These are phyloP conservation scores for Rutstroemia sp. DNA, from an alignment of 2,329 filamentous ascomycete genomes.

Conservation along the genomic window DNA sequence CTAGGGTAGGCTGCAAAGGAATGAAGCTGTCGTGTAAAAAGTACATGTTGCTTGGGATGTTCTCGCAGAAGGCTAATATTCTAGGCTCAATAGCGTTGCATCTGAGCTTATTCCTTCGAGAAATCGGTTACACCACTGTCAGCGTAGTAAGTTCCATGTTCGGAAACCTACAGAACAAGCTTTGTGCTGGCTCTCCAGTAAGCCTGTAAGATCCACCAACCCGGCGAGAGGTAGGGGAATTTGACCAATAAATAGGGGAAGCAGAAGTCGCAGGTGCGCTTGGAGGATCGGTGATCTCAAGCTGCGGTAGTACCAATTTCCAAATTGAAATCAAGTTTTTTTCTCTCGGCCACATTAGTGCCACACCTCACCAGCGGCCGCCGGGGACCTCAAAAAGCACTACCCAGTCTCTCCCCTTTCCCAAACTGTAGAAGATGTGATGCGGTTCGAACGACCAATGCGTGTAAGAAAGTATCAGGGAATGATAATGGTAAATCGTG, in stretches of 20 bases:
- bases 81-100: background rate
- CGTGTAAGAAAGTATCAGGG: no score
- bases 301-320: background rate
- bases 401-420: no score
- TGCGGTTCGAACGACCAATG: no score
- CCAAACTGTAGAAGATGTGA: no score
- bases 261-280: background rate
- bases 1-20: no score
- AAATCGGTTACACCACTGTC: no score
- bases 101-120: background rate
- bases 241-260: background rate
- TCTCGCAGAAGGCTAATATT: background rate
- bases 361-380: no score
- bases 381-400: no score
- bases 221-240: conserved; percentile 8
- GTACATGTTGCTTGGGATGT: background rate
- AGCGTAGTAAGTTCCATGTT: background rate
- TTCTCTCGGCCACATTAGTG: no score
- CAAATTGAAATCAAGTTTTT: background rate
- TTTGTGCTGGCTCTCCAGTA: conserved; percentile 2
- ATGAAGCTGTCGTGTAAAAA: background rate
- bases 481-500: no score
- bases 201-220: conserved; percentile 6
- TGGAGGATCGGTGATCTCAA: background rate
- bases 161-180: background rate